Base-by-base conservation (phyloP, 495 filamentous ascomycete species). In the Aspergillus cristatus region DNA sequence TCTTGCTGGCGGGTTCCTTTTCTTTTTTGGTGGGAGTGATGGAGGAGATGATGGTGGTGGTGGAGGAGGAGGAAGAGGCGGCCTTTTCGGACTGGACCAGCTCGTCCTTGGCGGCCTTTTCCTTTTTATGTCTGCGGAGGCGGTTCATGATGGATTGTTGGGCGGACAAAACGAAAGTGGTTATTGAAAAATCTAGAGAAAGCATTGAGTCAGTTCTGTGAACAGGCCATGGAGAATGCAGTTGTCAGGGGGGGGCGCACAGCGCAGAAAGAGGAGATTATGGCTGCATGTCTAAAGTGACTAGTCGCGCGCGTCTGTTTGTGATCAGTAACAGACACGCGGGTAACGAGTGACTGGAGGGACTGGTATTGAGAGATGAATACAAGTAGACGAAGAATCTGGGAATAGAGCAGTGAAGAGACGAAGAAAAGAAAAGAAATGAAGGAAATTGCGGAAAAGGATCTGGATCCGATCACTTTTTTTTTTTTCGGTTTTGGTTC, bases 111-210 rank as follows among this genome's bases (percentile, higher is more conserved):
- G 4, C 8, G 20, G 29, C 38, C 41, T 50, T 54, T 33, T 54
- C 72, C 75, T 75, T 82, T 65, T 76, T 84, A 55, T 76, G 74
- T 20, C 71, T 82, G 46, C 82, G 71, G 50, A 86, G 84, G 16
- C 79, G 78, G 66, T 86, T 84, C 83, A 87, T 87, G 40, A 38
- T 57, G 50, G 10, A 8, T n/a, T n/a, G 25, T 28, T 14, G 18
- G 25, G 12, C 11, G 13, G 41, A 7, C 41, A 17, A 35, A 16
- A 10, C 14, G 35, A 8, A 15, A n/a, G 32, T 14, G 32, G 13
- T 14, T 14, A 15, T 14, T 25, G 16, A 8, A 8, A 22, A 25
- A 18, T 12, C 32, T 35, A 17, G 37, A 16, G 15, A 32, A 24
- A 13, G 40, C 16, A 20, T 18, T 24, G 12, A 28, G 11, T 20